Evolutionary conservation across 176 grass and related monocot species (phyloP).

Genomic region (Zoysia pacifica): DNA sequence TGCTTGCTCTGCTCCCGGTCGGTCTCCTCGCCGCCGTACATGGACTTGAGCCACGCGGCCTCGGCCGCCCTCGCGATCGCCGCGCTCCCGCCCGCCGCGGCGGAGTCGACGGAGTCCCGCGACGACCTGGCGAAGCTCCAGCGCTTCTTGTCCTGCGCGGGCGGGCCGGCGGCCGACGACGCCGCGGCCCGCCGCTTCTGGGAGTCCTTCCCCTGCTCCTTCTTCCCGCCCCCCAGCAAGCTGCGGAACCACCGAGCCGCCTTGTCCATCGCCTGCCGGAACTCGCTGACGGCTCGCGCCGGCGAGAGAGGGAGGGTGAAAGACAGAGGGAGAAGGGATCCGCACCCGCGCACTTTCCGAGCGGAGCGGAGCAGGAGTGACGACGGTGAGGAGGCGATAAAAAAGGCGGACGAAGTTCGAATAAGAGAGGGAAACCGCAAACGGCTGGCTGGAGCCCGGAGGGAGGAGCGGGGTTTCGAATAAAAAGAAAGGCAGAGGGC

Average conservation of each 20-base stretch:
- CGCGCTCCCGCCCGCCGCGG: not conserved
- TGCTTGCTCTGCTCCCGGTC: constrained; percentile 93
- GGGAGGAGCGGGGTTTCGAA: constrained; percentile 34
- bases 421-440: constrained; percentile 60
- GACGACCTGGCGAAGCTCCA: constrained; percentile 80
- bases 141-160: constrained; percentile 59
- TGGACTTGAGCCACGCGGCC: constrained; percentile 64
- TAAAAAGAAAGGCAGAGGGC: constrained; percentile 28
- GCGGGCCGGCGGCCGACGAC: not conserved
- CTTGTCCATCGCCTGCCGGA: constrained; percentile 63
- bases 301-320: not conserved
- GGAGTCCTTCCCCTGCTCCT: constrained; percentile 54
- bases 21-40: constrained; percentile 52
- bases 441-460: not conserved
- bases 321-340: not conserved
- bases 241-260: constrained; percentile 73
- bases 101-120: constrained; percentile 40
- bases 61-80: constrained; percentile 55
- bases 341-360: not conserved
- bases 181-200: constrained; percentile 11
- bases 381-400: not conserved
- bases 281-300: not conserved
- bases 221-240: constrained; percentile 63
- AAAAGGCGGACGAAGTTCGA: constrained; percentile 31
- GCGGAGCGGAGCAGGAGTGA: not conserved